phyloP scores from a whole-genome alignment of 139 green algal genomes.

The Chlorella sp. region DNA sequence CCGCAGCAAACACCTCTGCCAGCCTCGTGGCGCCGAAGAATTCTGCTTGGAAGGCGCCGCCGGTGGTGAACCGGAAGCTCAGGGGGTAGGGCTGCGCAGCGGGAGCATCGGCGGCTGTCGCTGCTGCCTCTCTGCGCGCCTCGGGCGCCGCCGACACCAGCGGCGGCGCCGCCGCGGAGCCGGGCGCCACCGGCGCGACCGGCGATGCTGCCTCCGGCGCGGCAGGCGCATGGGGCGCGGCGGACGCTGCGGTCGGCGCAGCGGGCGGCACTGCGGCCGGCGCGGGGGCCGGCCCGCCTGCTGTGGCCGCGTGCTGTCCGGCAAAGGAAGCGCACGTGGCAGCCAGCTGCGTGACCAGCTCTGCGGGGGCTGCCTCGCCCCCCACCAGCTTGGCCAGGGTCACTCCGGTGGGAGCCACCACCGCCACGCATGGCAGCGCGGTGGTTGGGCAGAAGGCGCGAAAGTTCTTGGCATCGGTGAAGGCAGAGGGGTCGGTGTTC shows the following conservation, averaged over 20 bases:
- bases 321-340: neutral
- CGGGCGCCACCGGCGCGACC: too few relatives aligned
- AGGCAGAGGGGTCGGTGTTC: slow-evolving; percentile 6
- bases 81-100: slow-evolving; percentile 1
- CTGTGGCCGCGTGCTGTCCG: neutral
- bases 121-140: neutral
- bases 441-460: slow-evolving; percentile 19
- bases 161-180: too few relatives aligned
- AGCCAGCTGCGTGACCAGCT: neutral
- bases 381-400: neutral
- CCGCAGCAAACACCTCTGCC: slow-evolving; percentile 10
- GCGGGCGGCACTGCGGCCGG: neutral
- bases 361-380: neutral
- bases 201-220: too few relatives aligned
- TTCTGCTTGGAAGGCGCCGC: neutral
- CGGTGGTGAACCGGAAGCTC: slow-evolving; percentile 6
- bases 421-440: neutral
- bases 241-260: neutral
- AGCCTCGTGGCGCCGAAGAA: slow-evolving; percentile 4
- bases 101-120: neutral
- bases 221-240: neutral
- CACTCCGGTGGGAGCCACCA: slow-evolving; percentile 12
- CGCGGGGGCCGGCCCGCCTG: neutral
- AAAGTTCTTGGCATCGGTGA: slow-evolving; percentile 21
- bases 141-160: neutral